These are phyloP conservation scores for Leptographium flavum DNA, from an alignment of 2,329 filamentous ascomycete species.

Conservation along the genomic window DNA sequence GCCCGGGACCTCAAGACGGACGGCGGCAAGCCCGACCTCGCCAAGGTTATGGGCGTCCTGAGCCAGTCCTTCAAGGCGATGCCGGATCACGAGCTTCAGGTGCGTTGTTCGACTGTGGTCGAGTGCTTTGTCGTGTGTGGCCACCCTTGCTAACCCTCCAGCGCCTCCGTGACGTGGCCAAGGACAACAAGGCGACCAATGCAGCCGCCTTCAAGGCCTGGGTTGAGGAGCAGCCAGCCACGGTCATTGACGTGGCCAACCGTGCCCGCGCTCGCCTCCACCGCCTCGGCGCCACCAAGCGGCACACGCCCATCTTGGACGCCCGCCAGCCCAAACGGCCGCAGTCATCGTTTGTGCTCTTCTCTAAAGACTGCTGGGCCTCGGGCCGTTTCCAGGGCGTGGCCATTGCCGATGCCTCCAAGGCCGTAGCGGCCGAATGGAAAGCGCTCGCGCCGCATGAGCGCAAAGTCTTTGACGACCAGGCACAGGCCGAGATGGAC, in stretches of 20 bases:
- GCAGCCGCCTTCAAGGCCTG: conserved; percentile 27
- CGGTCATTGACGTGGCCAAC: conserved; percentile 31
- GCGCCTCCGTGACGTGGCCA: conserved; percentile 20
- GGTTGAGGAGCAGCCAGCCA: conserved; percentile 27
- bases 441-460: conserved; percentile 24
- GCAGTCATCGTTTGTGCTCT: conserved; percentile 20
- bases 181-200: conserved; percentile 28
- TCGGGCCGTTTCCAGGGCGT: conserved; percentile 13
- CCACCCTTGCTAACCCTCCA: conserved; percentile 9
- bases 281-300: conserved; percentile 18
- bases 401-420: conserved; percentile 11
- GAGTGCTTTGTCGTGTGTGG: background rate
- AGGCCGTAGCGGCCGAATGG: conserved; percentile 25
- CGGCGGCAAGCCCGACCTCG: conserved; percentile 3
- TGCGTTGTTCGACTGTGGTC: conserved; percentile 16
- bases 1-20: conserved; percentile 12
- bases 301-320: conserved; percentile 25
- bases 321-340: conserved; percentile 30
- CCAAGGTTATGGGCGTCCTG: conserved; percentile 15
- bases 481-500: conserved; percentile 15
- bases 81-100: conserved; percentile 26
- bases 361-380: conserved; percentile 22
- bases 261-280: conserved; percentile 27
- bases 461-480: conserved; percentile 27
- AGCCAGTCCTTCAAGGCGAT: conserved; percentile 24